Evolutionary conservation across 805 yeast genomes (phyloP), one percentile per base, ranked within the genome.

Genomic region (Priceomyces haplophilus): DNA sequence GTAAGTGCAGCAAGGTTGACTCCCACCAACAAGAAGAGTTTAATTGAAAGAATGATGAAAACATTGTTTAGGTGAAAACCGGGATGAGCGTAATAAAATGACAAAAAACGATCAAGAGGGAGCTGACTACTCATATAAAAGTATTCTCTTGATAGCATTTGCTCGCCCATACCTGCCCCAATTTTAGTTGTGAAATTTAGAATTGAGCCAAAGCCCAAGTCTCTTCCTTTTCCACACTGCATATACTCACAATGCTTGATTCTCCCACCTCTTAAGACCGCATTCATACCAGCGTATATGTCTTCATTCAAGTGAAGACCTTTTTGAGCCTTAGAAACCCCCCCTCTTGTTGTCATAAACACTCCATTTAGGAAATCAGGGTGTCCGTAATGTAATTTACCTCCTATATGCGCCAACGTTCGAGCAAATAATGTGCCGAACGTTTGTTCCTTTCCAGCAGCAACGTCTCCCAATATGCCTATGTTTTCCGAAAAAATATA

Each of bases 91-190:
- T 83, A 86, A 61, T 81, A 86, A 61, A 86, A 85, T 0, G 91
- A 82, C 45, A 85, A 64, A 66, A 86, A 85, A 53, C 93, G 71
- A 56, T 86, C 93, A 47, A 85, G 65, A 2, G 91, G 88, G 27
- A 86, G 65, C 48, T 83, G 88, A 2, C 89, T 81, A 1, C 90
- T 85, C 48, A 86, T 69, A 56, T 85, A 85, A 61, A 79, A 86
- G 62, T 85, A 85, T 59, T 86, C 95, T 53, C 95, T 73, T 3
- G 91, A 85, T 43, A 86, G 70, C 79, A 85, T 80, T 58, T 86
- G 95, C 56, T 86, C 95, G 37, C 93, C 91, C 95, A 86, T 86
- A 45, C 93, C 95, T 41, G 93, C 88, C 36, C 95, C 95, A 61
- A 86, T 85, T 56, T 86, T 86, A 17, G 91, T 83, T 4, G 87